phyloP scores from a whole-genome alignment of 2,329 filamentous ascomycete species.

The Cytospora chrysosperma region DNA sequence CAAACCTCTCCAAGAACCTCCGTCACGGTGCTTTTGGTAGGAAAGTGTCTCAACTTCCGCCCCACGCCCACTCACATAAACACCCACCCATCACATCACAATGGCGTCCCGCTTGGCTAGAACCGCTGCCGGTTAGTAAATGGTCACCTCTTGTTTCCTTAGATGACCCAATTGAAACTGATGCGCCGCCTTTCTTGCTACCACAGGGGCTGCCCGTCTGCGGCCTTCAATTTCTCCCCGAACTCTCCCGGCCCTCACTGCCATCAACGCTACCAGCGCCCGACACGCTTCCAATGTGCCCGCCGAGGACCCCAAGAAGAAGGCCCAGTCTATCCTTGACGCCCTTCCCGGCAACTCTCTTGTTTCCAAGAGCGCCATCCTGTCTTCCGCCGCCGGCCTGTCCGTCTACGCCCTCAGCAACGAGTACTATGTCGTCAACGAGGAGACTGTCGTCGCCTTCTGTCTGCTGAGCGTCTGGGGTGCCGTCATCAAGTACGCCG shows the following conservation, averaged over 20 bases:
- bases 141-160: slow-evolving; percentile 34
- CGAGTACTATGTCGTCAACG: slow-evolving; percentile 99
- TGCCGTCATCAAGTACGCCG: slow-evolving; percentile 88
- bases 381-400: slow-evolving; percentile 87
- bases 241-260: slow-evolving; percentile 67
- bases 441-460: slow-evolving; percentile 94
- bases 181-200: slow-evolving; percentile 29
- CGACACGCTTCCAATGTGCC: slow-evolving; percentile 77
- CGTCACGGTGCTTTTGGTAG: slow-evolving; percentile 13
- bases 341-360: slow-evolving; percentile 88
- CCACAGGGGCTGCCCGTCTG: slow-evolving; percentile 81
- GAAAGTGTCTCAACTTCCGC: slow-evolving; percentile 23
- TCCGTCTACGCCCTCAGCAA: slow-evolving; percentile 97
- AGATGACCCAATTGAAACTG: slow-evolving; percentile 25
- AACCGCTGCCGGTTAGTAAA: slow-evolving; percentile 83
- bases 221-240: slow-evolving; percentile 77
- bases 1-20: slow-evolving; percentile 22
- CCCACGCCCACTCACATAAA: slow-evolving; percentile 26
- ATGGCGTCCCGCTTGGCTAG: slow-evolving; percentile 98
- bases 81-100: slow-evolving; percentile 64
- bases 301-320: slow-evolving; percentile 87
- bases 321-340: slow-evolving; percentile 94
- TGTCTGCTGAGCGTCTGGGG: slow-evolving; percentile 91
- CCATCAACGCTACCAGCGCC: slow-evolving; percentile 63
- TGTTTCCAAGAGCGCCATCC: slow-evolving; percentile 93